Evolutionary conservation across 345 rosid species (phyloP), one percentile per base, ranked within the genome.

Genomic region (Hirschfeldia incana): DNA sequence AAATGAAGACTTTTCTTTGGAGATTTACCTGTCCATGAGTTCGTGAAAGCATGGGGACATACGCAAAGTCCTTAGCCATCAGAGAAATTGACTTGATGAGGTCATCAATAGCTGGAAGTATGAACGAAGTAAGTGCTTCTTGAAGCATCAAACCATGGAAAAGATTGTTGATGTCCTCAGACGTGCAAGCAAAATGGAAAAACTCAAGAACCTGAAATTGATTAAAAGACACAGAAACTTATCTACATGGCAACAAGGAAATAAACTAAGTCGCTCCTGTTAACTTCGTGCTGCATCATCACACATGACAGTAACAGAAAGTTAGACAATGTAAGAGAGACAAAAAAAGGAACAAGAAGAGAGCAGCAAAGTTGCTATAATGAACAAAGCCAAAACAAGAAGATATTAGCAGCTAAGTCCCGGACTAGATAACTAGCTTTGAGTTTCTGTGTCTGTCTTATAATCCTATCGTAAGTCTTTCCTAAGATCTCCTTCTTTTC

Each of bases 91-190:
- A 92, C 78, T 80, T 76, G 32, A 90, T 89, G 82, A 93, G 76
- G 69, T 87, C 73, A 80, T 89, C 98, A 94, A 95, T 88, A 12
- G 80, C 72, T 28, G 97, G 98, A 78, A 89, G 80, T 68, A 93
- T 79, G 58, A 91, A 93, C 1, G 76, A 70, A 30, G 79, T 74
- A 80, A 88, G 80, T 36, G 94, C 83, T 65, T 93, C 92, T 86
- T 87, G 88, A 81, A 36, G 42, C 42, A 36, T 36, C 42, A 36
- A 36, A 36, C 42, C 42, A 36, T 36, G 42, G 8, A 9, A 95
- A 83, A 95, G 93, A 79, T 93, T 95, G 86, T 91, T 95, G 79
- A 93, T 91, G 79, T 95, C 99, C 82, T 93, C 99, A 0, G 98
- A 93, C 8, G 98, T 91, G 80, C 97, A 95, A 85, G 98, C 94